Conservation (phyloP, 345 rosid genomes). For the Lepidium didymum region DNA sequence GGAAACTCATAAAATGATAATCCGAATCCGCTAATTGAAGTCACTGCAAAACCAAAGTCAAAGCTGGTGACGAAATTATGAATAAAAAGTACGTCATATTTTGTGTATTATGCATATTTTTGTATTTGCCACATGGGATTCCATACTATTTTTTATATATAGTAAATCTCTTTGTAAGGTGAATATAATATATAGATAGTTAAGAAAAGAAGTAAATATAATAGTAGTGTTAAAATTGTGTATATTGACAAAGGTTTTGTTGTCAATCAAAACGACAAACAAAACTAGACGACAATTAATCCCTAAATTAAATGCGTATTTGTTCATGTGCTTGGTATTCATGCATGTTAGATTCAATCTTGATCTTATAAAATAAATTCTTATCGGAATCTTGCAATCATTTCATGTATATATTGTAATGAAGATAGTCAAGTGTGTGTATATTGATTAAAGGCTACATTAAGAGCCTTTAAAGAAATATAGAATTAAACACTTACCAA, state of each 20-base stretch:
- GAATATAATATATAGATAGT: neutral
- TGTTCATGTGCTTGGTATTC: constrained; percentile 17
- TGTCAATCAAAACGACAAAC: constrained; percentile 19
- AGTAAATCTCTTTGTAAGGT: neutral
- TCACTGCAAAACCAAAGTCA: no score
- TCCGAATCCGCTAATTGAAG: no score
- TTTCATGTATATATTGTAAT: neutral
- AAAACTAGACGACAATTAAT: constrained; percentile 19
- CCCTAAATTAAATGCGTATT: constrained; percentile 10
- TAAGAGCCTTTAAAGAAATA: no score
- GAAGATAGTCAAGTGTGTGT: neutral
- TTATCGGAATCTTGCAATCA: constrained; percentile 24
- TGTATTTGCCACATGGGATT: constrained; percentile 20
- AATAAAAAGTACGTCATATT: no score
- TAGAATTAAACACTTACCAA: no score
- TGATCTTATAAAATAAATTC: constrained; percentile 20
- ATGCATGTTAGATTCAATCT: constrained; percentile 25
- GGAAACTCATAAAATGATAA: no score
- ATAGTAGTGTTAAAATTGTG: neutral
- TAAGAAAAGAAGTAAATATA: neutral
- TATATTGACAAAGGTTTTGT: constrained; percentile 3
- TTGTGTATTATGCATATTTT: neutral
- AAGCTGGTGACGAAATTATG: no score
- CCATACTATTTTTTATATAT: no score
- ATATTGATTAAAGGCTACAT: no score